Evolutionary conservation across 225 moss, liverwort and hornwort genomes (phyloP).

Genomic region (Straminergon stramineum): DNA sequence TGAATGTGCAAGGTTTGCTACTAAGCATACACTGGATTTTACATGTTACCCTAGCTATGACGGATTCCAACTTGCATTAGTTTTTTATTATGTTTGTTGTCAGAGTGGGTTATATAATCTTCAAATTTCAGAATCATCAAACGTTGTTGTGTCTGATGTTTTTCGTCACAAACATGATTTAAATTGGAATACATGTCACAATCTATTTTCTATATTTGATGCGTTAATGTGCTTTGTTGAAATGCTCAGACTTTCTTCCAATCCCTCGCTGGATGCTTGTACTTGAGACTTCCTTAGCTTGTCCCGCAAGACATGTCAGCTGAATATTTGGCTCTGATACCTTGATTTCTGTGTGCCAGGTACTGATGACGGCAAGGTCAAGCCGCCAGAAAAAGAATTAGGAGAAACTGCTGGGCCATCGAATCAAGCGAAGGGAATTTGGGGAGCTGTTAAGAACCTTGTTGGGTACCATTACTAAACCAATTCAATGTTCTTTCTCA

Average conservation of each 20-base stretch:
- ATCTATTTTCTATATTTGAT: background rate
- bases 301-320: background rate
- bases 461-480: constrained; percentile 30
- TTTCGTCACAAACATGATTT: background rate
- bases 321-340: constrained; percentile 12
- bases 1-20: constrained; percentile 10
- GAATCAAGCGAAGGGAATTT: constrained; percentile 24
- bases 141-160: background rate
- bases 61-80: background rate
- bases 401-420: constrained; percentile 6
- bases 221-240: background rate
- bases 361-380: constrained; percentile 11
- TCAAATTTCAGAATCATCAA: background rate
- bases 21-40: background rate
- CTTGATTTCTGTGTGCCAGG: constrained; percentile 21
- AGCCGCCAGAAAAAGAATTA: constrained; percentile 22
- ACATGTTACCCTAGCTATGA: background rate
- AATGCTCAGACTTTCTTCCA: background rate
- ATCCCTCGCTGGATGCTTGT: background rate
- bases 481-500: background rate
- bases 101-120: background rate
- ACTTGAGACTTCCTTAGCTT: background rate
- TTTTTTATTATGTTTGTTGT: background rate
- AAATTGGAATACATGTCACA: background rate
- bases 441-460: constrained; percentile 44